Percentiles rank a stretch among this genome's conserved stretches.
Conservation (phyloP, 1,284 basidiomycete species). For the Fomitopsis betulina region DNA sequence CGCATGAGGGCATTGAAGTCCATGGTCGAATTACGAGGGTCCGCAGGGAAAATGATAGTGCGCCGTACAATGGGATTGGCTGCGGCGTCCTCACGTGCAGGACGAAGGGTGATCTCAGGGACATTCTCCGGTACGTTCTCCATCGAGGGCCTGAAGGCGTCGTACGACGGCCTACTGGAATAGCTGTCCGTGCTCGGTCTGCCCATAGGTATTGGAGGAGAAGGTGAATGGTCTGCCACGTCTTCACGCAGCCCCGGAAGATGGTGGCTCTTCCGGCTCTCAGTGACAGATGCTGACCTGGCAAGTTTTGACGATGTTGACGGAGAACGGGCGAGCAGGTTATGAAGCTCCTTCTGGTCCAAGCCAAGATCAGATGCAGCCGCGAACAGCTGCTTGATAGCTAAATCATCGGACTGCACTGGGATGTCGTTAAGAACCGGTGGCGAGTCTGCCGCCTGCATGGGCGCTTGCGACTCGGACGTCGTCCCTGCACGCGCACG, state of each 20-base stretch:
- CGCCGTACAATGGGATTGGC: constrained; percentile 60
- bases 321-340: constrained; percentile 62
- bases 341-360: constrained; percentile 64
- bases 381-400: constrained; percentile 67
- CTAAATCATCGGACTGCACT: constrained; percentile 31
- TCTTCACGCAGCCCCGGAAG: constrained; percentile 18
- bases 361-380: constrained; percentile 72
- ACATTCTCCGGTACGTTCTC: constrained; percentile 39
- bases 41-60: constrained; percentile 73
- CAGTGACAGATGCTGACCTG: constrained; percentile 38
- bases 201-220: constrained; percentile 28
- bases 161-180: constrained; percentile 25
- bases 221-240: constrained; percentile 20
- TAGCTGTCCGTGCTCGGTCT: constrained; percentile 32
- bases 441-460: background rate
- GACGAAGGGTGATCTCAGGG: constrained; percentile 24
- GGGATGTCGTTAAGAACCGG: background rate
- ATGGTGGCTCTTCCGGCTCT: constrained; percentile 23
- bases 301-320: constrained; percentile 56
- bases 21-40: constrained; percentile 46
- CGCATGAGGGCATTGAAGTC: constrained; percentile 50
- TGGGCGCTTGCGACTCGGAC: background rate
- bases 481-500: background rate
- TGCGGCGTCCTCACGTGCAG: constrained; percentile 37
- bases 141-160: constrained; percentile 29